Evolutionary conservation across 2,329 filamentous ascomycete genomes (phyloP).

Genomic region (Colletotrichum australisinense): DNA sequence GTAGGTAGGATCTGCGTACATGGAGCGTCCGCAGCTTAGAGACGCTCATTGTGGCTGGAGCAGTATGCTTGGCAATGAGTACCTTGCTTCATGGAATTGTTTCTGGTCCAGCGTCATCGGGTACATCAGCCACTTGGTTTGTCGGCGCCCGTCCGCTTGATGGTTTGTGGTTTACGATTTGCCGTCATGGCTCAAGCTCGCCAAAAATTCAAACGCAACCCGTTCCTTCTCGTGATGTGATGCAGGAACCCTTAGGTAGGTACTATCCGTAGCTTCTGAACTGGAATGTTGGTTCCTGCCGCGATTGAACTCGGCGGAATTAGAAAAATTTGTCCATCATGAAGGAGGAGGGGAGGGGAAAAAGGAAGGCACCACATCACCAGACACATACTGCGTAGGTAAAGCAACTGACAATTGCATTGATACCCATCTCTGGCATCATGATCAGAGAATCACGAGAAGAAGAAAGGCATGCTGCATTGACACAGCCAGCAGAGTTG

Average conservation of each 20-base stretch:
- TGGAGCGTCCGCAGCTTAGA: neutral
- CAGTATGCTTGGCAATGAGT: neutral
- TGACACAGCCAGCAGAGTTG: neutral
- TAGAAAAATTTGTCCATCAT: neutral
- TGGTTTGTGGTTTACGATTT: neutral
- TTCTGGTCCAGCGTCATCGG: neutral
- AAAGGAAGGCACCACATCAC: neutral
- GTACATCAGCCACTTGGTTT: slow-evolving; percentile 10
- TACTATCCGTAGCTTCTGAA: too few relatives aligned
- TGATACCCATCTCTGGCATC: neutral
- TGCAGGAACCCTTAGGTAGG: too few relatives aligned
- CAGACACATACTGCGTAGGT: neutral
- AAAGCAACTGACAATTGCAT: neutral
- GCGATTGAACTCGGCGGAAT: neutral
- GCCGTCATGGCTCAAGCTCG: neutral
- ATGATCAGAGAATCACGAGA: neutral
- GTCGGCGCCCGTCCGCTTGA: neutral
- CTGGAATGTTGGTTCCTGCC: neutral
- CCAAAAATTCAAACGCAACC: neutral
- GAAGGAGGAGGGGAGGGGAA: neutral
- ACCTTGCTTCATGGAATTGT: neutral
- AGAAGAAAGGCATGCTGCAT: neutral
- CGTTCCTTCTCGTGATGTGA: too few relatives aligned
- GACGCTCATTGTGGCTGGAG: neutral
- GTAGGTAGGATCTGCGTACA: neutral